A percentile compares a stretch with the other conserved stretches of the same genome.
These are phyloP conservation scores for Alloascoidea africana DNA, from an alignment of 805 yeast genomes.

Conservation along the genomic window DNA sequence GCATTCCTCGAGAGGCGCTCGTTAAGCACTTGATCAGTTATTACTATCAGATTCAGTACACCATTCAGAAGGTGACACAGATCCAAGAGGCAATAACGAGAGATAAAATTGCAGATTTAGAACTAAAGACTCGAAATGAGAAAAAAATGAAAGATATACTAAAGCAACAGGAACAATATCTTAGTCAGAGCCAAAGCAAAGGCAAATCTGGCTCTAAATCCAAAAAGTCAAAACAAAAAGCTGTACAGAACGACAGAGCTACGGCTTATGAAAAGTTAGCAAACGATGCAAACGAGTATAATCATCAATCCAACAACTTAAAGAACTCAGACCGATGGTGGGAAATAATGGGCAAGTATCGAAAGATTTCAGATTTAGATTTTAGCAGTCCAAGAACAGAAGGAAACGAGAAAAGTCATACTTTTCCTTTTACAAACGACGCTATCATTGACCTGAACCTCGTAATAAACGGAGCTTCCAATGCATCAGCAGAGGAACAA, in stretches of 20 bases:
- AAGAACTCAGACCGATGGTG: background rate
- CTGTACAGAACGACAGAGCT: background rate
- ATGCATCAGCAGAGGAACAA: background rate
- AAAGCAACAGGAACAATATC: background rate
- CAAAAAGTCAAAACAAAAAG: too few species aligned
- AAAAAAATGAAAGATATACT: background rate
- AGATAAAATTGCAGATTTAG: too few species aligned
- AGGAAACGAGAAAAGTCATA: too few species aligned
- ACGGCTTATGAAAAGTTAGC: background rate
- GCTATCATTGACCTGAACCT: background rate
- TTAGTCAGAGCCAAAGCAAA: background rate
- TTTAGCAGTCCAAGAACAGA: background rate
- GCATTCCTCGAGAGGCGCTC: background rate
- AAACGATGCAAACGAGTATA: background rate
- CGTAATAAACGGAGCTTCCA: background rate
- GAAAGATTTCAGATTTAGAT: background rate
- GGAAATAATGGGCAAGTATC: background rate
- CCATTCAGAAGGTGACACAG: background rate
- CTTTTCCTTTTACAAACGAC: background rate
- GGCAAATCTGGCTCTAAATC: too few species aligned
- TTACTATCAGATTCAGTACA: constrained; percentile 1
- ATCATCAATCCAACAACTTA: background rate
- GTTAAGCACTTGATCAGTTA: background rate
- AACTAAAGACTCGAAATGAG: too few species aligned
- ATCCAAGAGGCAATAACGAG: background rate